Conservation (phyloP, 768 basidiomycete genomes). For the Leccinellum luteum region DNA sequence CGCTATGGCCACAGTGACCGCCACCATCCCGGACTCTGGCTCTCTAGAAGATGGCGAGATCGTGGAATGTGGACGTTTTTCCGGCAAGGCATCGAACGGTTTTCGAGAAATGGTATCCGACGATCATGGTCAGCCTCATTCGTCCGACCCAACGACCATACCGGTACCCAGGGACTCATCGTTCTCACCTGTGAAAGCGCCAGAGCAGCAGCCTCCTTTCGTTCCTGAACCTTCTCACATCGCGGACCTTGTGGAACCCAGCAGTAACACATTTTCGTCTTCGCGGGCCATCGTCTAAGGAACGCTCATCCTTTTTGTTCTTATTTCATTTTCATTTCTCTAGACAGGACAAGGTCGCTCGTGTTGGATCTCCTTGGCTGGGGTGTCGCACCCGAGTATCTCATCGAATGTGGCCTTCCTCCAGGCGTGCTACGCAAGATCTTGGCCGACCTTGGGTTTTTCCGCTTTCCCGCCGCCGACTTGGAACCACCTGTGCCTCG, state of each 20-base stretch:
- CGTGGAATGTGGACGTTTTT: constrained; percentile 8
- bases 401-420: constrained; percentile 45
- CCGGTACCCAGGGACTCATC: no score
- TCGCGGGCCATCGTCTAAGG: neutral
- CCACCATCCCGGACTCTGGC: neutral
- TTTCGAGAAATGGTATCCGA: neutral
- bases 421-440: constrained; percentile 36
- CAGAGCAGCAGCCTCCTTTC: no score
- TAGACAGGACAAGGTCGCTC: constrained; percentile 43
- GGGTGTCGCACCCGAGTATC: constrained; percentile 50
- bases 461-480: no score
- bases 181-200: no score
- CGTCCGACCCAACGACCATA: neutral
- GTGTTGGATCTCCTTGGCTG: constrained; percentile 58
- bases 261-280: constrained; percentile 4
- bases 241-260: neutral
- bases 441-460: constrained; percentile 42
- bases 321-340: constrained; percentile 31
- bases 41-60: constrained; percentile 25
- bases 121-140: neutral
- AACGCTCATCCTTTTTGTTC: neutral
- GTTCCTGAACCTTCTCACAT: neutral
- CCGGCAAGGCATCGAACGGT: neutral
- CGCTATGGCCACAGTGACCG: no score
- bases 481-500: no score